These are phyloP conservation scores for Lipomyces sp. DNA, from an alignment of 805 yeast genomes.

Conservation along the genomic window DNA sequence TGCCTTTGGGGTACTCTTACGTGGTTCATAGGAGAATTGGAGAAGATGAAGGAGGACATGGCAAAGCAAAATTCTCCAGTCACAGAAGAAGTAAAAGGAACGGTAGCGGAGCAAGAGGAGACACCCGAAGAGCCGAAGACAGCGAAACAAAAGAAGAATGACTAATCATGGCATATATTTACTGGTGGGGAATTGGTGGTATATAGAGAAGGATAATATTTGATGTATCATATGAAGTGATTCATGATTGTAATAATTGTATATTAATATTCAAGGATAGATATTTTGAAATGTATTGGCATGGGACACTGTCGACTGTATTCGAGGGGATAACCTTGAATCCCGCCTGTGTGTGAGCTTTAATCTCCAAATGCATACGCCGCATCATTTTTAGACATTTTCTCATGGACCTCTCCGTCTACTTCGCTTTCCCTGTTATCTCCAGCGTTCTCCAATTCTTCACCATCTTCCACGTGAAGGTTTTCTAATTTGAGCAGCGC, in stretches of 20 bases:
- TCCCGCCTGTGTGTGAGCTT: neutral
- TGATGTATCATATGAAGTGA: neutral
- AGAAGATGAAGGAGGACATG: slow-evolving; percentile 34
- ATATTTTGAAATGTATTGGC: neutral
- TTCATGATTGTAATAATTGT: neutral
- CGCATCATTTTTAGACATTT: neutral
- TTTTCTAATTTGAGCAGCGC: slow-evolving; percentile 8
- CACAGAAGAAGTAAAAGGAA: slow-evolving; percentile 28
- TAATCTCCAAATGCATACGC: neutral
- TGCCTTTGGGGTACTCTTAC: slow-evolving; percentile 78
- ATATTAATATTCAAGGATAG: neutral
- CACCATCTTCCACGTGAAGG: neutral
- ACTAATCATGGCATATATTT: neutral
- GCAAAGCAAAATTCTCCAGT: slow-evolving; percentile 39
- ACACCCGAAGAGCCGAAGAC: slow-evolving; percentile 20
- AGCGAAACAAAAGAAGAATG: slow-evolving; percentile 25
- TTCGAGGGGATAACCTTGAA: neutral
- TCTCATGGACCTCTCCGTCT: neutral
- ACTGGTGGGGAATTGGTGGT: neutral
- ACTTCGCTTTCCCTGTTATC: neutral
- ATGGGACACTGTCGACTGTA: neutral
- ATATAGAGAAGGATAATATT: neutral
- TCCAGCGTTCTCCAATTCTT: neutral
- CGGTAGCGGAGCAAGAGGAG: slow-evolving; percentile 25
- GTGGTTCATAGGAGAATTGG: slow-evolving; percentile 59